phyloP scores from a whole-genome alignment of 2,329 filamentous ascomycete genomes.

The Clonostachys rhizophaga region DNA sequence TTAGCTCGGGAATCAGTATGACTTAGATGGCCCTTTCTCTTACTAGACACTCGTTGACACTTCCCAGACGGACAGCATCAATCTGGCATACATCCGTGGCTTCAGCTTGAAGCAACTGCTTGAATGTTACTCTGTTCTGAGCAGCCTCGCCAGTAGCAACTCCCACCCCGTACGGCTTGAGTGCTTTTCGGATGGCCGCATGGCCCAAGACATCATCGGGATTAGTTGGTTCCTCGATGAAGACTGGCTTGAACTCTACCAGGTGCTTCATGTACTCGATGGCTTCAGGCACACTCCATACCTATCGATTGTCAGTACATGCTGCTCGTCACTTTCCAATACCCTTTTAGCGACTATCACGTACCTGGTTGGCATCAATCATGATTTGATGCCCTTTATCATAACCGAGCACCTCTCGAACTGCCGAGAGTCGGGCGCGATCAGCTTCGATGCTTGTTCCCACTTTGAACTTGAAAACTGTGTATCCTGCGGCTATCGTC shows the following conservation, averaged over 20 bases:
- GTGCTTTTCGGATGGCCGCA: conserved; percentile 76
- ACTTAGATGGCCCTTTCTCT: neutral
- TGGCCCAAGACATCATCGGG: conserved; percentile 89
- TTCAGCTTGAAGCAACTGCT: conserved; percentile 76
- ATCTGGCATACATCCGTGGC: conserved; percentile 88
- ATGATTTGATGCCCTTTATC: conserved; percentile 81
- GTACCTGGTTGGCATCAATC: conserved; percentile 80
- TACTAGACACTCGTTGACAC: conserved; percentile 79
- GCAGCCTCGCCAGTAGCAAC: conserved; percentile 94
- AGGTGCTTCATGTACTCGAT: conserved; percentile 83
- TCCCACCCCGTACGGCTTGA: conserved; percentile 69
- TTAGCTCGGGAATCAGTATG: neutral
- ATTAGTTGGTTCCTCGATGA: conserved; percentile 90
- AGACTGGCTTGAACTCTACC: conserved; percentile 82
- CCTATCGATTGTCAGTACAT: conserved; percentile 10
- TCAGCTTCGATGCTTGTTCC: conserved; percentile 71
- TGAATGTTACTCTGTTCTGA: conserved; percentile 92
- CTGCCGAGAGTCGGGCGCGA: conserved; percentile 64
- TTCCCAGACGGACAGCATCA: conserved; percentile 83
- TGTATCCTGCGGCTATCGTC: conserved; percentile 74
- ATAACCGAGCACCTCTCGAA: conserved; percentile 74
- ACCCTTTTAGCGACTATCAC: neutral
- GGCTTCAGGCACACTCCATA: conserved; percentile 87
- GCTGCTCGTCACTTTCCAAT: neutral
- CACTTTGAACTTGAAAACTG: conserved; percentile 88